A percentile compares a stretch with the other conserved stretches of the same genome.
Evolutionary conservation across 1,284 basidiomycete species (phyloP).

Genomic region (Boletellus deceptivus): DNA sequence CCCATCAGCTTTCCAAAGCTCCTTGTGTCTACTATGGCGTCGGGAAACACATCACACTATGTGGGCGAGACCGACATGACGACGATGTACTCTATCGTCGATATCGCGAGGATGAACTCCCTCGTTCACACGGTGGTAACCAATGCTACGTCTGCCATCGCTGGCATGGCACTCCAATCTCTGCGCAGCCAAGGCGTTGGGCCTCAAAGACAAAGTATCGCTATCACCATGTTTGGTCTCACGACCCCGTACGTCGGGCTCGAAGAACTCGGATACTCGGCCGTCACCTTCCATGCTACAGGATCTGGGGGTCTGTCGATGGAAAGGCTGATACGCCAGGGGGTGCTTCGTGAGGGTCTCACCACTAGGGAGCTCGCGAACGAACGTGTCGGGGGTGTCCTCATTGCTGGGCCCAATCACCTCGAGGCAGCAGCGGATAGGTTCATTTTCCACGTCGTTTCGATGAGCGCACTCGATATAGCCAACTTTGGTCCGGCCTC

Average conservation of each 20-base stretch:
- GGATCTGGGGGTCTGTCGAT: slow-evolving; percentile 30
- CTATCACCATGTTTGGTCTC: slow-evolving; percentile 30
- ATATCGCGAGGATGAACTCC: slow-evolving; percentile 30
- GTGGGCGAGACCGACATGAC: slow-evolving; percentile 31
- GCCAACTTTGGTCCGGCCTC: slow-evolving; percentile 29
- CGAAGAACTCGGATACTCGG: slow-evolving; percentile 27
- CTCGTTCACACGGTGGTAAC: slow-evolving; percentile 21
- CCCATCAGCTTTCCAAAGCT: slow-evolving; percentile 29
- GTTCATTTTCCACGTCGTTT: slow-evolving; percentile 25
- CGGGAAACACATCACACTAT: slow-evolving; percentile 23
- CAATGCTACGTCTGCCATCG: slow-evolving; percentile 29
- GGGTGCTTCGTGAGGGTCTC: slow-evolving; percentile 25
- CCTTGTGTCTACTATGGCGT: slow-evolving; percentile 32
- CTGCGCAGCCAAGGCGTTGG: background rate
- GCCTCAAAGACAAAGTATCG: slow-evolving; percentile 11
- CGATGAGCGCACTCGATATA: slow-evolving; percentile 30
- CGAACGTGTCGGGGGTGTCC: slow-evolving; percentile 29
- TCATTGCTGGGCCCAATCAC: slow-evolving; percentile 24
- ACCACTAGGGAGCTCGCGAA: slow-evolving; percentile 32
- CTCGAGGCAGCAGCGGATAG: slow-evolving; percentile 24
- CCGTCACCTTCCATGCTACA: slow-evolving; percentile 28
- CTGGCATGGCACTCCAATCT: slow-evolving; percentile 21
- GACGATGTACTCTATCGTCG: slow-evolving; percentile 32
- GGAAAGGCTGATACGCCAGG: slow-evolving; percentile 28
- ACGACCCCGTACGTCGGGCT: slow-evolving; percentile 28